A percentile compares a stretch with the other conserved stretches of the same genome.
These are phyloP conservation scores for Globisporangium lucens DNA, from an alignment of 352 stramenopile genomes.

Conservation along the genomic window DNA sequence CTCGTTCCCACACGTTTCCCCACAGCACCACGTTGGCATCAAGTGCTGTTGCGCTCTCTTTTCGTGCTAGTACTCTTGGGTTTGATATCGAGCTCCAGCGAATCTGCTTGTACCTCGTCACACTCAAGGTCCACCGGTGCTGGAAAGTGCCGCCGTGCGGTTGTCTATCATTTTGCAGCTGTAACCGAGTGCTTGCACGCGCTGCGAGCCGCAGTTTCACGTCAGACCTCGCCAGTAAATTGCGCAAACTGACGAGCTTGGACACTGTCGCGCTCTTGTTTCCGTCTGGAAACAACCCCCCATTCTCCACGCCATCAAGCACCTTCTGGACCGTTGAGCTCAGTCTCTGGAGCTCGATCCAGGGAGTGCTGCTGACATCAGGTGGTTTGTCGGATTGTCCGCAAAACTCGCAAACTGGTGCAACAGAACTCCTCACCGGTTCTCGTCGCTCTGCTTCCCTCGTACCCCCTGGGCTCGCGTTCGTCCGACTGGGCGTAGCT, in stretches of 20 bases:
- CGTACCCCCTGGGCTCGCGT: not conserved
- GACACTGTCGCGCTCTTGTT: not conserved
- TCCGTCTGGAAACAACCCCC: not conserved
- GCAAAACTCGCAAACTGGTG: conserved; percentile 14
- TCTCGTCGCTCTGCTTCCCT: not conserved
- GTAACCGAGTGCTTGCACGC: not conserved
- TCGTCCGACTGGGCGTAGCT: not conserved
- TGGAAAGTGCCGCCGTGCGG: not conserved
- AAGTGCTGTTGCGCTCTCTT: not conserved
- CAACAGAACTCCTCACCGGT: not conserved
- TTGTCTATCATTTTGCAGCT: not conserved
- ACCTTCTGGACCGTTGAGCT: not conserved
- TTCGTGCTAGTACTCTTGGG: not conserved
- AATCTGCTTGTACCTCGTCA: conserved; percentile 10
- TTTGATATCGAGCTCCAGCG: not conserved
- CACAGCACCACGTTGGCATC: conserved; percentile 22
- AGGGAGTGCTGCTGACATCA: not conserved
- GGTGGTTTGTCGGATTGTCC: not conserved
- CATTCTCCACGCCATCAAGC: not conserved
- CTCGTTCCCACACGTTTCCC: conserved; percentile 34
- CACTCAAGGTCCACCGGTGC: not conserved
- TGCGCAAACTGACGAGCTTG: conserved; percentile 12
- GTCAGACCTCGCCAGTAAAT: conserved; percentile 12
- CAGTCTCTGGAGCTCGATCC: conserved; percentile 10
- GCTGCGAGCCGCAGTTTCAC: conserved; percentile 3